phyloP scores from a whole-genome alignment of 208 protist genomes.

The Crithidia expoeki region DNA sequence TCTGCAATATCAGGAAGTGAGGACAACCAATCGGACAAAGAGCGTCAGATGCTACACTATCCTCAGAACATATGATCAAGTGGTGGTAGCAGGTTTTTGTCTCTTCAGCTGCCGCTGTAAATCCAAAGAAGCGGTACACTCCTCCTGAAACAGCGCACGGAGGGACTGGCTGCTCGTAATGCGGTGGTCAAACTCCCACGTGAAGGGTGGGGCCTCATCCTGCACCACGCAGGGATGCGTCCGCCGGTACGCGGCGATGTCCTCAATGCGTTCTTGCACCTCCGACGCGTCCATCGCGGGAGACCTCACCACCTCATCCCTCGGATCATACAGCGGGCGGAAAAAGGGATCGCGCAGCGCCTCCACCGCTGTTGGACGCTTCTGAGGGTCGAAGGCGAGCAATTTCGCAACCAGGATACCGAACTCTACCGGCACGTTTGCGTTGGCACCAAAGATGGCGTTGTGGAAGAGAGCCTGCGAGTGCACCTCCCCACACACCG shows the following conservation, averaged over 20 bases:
- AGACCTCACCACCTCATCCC: slow-evolving; percentile 70
- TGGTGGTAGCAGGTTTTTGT: not conserved
- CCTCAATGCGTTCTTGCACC: slow-evolving; percentile 23
- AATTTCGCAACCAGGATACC: slow-evolving; percentile 56
- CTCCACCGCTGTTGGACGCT: slow-evolving; percentile 66
- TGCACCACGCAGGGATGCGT: slow-evolving; percentile 34
- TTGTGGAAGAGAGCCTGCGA: slow-evolving; percentile 44
- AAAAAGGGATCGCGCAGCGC: slow-evolving; percentile 76
- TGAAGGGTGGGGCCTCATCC: slow-evolving; percentile 34
- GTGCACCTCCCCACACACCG: slow-evolving; percentile 13
- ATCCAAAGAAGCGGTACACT: slow-evolving; percentile 28
- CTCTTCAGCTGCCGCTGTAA: slow-evolving; percentile 21
- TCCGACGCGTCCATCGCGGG: slow-evolving; percentile 9
- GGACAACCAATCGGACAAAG: too few species aligned
- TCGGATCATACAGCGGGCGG: slow-evolving; percentile 32
- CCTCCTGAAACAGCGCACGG: slow-evolving; percentile 43
- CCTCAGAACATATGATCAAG: too few species aligned
- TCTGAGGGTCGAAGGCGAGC: slow-evolving; percentile 55
- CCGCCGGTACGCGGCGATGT: slow-evolving; percentile 32
- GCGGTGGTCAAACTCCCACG: slow-evolving; percentile 64
- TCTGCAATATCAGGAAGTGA: too few species aligned
- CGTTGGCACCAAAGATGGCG: slow-evolving; percentile 61
- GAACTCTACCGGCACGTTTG: slow-evolving; percentile 43
- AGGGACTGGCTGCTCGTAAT: slow-evolving; percentile 41
- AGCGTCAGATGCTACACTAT: too few species aligned